Conservation (phyloP, 768 basidiomycete species). For the Amanita rubescens region DNA sequence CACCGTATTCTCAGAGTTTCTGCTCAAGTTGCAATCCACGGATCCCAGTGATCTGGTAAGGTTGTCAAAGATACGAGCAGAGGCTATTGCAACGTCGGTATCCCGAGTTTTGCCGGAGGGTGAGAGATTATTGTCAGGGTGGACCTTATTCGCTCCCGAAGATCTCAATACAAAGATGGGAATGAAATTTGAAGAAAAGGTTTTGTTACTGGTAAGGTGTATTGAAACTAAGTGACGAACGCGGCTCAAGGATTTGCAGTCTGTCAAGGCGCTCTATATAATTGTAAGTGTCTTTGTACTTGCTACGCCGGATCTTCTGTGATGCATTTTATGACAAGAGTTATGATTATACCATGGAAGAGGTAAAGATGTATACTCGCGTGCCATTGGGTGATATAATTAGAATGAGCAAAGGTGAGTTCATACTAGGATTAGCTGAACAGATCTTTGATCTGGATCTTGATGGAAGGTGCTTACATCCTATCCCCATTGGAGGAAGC, state of each 20-base stretch:
- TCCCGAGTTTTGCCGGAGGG: constrained; percentile 69
- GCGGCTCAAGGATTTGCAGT: constrained; percentile 15
- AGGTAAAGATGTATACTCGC: constrained; percentile 85
- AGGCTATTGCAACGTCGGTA: constrained; percentile 87
- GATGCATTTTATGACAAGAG: constrained; percentile 39
- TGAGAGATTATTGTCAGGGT: constrained; percentile 74
- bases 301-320: not conserved
- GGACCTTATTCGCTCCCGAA: constrained; percentile 88
- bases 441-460: constrained; percentile 6
- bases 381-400: constrained; percentile 80
- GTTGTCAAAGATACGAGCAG: constrained; percentile 81
- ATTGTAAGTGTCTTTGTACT: constrained; percentile 43
- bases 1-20: constrained; percentile 89
- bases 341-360: constrained; percentile 89
- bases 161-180: constrained; percentile 62
- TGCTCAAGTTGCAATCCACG: constrained; percentile 81
- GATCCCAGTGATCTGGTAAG: constrained; percentile 88
- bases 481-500: constrained; percentile 90
- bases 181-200: constrained; percentile 91
- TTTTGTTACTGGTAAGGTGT: constrained; percentile 70
- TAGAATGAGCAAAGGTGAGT: constrained; percentile 67
- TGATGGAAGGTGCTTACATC: constrained; percentile 78
- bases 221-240: not conserved
- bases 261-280: constrained; percentile 62
- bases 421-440: too few relatives aligned